Evolutionary conservation across 1,139 yeast species (phyloP), one percentile per base, ranked within the genome.

Genomic region (Geotrichum siamense): DNA sequence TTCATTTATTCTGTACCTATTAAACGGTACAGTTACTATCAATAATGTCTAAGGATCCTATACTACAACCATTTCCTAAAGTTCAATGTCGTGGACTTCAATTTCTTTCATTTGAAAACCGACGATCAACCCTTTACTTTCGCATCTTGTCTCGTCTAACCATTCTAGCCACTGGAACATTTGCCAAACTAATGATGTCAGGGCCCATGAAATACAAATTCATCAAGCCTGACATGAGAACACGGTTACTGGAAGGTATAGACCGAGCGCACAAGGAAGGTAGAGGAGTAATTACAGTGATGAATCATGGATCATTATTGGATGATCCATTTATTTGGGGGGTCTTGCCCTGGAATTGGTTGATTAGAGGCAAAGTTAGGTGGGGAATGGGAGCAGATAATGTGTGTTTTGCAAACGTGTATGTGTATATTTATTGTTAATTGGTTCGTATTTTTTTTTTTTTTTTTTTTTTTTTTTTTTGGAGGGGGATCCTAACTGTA

Each of bases 321-420:
- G 98, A 91, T 59, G 98, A 91, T 57, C 98, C 98, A 0, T 72
- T 85, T 25, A 68, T 86, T 42, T 91, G 94, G 82, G 95, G 94
- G 0, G 76, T 84, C 37, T 69, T 89, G 48, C 96, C 96, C 0
- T 70, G 45, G 41, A 25, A 20, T 30, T 47, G 78, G 39, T 78
- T 75, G 53, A 82, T 79, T 48, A 67, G 84, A 13, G 82, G 79
- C 51, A 74, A 78, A 46, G 75, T 87, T 45, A 70, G 98, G 56
- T 91, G 97, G 97, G 89, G 96, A 4, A 70, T 91, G 51, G 98
- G 95, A 0, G 97, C 98, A 6, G 79, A 82, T 47, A 89, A 91
- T 59, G 78, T 91, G 29, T 89, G 97, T 59, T 91, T 91, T 61
- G 76, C 79, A 22, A 78, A 70, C 33, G 16, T 16, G 49, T 52